These are phyloP conservation scores for Halophytophthora batemanensis DNA, from an alignment of 352 stramenopile species.

Conservation along the genomic window DNA sequence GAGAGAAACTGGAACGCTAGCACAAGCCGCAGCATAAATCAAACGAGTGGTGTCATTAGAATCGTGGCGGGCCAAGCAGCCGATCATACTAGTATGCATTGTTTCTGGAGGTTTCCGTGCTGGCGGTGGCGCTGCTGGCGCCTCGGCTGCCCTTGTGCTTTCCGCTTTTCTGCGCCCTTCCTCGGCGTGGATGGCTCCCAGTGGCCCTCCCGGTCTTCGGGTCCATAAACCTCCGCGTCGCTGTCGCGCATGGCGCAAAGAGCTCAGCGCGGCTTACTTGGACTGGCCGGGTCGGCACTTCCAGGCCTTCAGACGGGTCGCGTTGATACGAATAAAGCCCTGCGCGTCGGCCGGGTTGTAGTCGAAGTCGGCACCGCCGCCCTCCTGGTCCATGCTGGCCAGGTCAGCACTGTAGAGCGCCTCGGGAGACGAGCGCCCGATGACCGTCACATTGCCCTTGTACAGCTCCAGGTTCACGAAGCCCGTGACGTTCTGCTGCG, in stretches of 20 bases:
- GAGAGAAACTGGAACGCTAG: too few relatives aligned
- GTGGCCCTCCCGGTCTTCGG: too few relatives aligned
- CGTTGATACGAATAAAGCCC: slow-evolving; percentile 99
- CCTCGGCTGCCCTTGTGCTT: too few relatives aligned
- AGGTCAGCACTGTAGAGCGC: slow-evolving; percentile 97
- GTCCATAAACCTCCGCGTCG: not conserved
- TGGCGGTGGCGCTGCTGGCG: slow-evolving; percentile 14
- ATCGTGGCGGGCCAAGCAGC: not conserved
- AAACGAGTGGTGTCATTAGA: not conserved
- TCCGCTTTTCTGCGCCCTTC: too few relatives aligned
- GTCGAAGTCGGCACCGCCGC: slow-evolving; percentile 93
- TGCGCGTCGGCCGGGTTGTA: slow-evolving; percentile 97
- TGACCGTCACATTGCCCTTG: slow-evolving; percentile 97
- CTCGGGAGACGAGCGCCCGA: slow-evolving; percentile 90
- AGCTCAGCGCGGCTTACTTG: slow-evolving; percentile 33
- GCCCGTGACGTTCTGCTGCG: slow-evolving; percentile 94
- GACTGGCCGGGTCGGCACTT: slow-evolving; percentile 50
- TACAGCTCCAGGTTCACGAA: slow-evolving; percentile 95
- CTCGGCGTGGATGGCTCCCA: too few relatives aligned
- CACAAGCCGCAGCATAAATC: too few relatives aligned
- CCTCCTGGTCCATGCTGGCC: slow-evolving; percentile 98
- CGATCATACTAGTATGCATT: not conserved
- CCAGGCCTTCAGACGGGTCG: slow-evolving; percentile 96
- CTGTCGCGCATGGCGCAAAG: not conserved
- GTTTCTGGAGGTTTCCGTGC: not conserved